Conservation (phyloP, 106 monocot genomes). For the Platanthera zijinensis region DNA sequence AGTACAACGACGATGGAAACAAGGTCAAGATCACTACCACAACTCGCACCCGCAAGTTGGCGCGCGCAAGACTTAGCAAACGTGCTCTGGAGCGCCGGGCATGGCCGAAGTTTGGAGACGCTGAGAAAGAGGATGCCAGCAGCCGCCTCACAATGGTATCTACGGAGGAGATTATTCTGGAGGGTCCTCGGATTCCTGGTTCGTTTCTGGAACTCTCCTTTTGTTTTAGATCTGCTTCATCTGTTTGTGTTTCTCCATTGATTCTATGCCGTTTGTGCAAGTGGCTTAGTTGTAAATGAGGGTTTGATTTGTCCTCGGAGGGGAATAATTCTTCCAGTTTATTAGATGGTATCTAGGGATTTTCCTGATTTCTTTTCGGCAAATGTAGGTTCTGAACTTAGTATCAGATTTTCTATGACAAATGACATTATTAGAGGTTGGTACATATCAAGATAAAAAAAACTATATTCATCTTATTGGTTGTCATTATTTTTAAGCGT, state of each 20-base stretch:
- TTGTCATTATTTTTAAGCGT: too few relatives aligned
- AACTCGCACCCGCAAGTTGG: slow-evolving; percentile 58
- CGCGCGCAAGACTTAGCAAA: slow-evolving; percentile 73
- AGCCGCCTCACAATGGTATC: slow-evolving; percentile 82
- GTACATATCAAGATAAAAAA: too few relatives aligned
- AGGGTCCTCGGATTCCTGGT: slow-evolving; percentile 75
- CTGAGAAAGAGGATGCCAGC: slow-evolving; percentile 53
- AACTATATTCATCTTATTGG: too few relatives aligned
- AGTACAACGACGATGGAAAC: slow-evolving; percentile 67
- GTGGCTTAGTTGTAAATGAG: neutral
- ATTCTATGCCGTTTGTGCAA: neutral
- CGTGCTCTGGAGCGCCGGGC: slow-evolving; percentile 70
- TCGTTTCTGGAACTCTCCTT: neutral
- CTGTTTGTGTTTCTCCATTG: neutral
- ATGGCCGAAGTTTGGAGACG: slow-evolving; percentile 91
- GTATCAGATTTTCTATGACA: too few relatives aligned
- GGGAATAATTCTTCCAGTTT: too few relatives aligned
- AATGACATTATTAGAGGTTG: too few relatives aligned
- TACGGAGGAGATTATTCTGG: slow-evolving; percentile 86
- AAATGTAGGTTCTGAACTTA: too few relatives aligned
- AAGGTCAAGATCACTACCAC: slow-evolving; percentile 78
- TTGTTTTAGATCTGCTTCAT: neutral
- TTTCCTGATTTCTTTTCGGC: neutral
- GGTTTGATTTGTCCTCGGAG: neutral
- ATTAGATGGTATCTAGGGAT: neutral